Percentiles rank a stretch among this genome's conserved stretches.
Evolutionary conservation across 1,284 basidiomycete species (phyloP).

Genomic region (Singerocomus rubriflavus): DNA sequence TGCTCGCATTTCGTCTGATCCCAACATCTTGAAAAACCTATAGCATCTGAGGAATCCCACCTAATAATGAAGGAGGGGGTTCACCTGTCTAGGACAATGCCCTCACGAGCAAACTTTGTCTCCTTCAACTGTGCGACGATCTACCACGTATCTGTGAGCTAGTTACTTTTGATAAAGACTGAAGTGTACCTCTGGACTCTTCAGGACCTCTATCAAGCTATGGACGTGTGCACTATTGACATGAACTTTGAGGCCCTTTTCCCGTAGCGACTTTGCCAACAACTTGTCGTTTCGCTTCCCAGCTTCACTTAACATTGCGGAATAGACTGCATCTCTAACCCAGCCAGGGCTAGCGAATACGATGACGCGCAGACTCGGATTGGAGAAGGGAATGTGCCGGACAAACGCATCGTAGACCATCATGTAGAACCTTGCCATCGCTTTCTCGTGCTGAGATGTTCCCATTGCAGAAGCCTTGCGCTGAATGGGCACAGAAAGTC

Average conservation of each 20-base stretch:
- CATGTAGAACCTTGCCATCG: slow-evolving; percentile 78
- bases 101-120: slow-evolving; percentile 97
- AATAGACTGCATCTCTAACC: slow-evolving; percentile 87
- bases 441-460: slow-evolving; percentile 84
- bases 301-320: slow-evolving; percentile 84
- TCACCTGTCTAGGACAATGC: slow-evolving; percentile 85
- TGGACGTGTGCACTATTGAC: slow-evolving; percentile 94
- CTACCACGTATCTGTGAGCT: slow-evolving; percentile 34
- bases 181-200: slow-evolving; percentile 80
- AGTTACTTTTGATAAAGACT: not conserved
- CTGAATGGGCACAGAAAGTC: slow-evolving; percentile 88
- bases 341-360: slow-evolving; percentile 97
- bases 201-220: slow-evolving; percentile 90
- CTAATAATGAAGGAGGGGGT: slow-evolving; percentile 11
- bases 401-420: slow-evolving; percentile 86
- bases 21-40: slow-evolving; percentile 97
- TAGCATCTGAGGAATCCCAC: slow-evolving; percentile 10
- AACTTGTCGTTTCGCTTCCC: slow-evolving; percentile 80
- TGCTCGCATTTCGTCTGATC: slow-evolving; percentile 89
- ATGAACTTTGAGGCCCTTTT: slow-evolving; percentile 91
- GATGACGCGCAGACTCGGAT: slow-evolving; percentile 76
- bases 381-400: slow-evolving; percentile 84
- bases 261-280: slow-evolving; percentile 66
- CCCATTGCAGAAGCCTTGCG: slow-evolving; percentile 85
- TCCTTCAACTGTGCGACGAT: slow-evolving; percentile 82